These are phyloP conservation scores for Mitragyna speciosa DNA, from an alignment of 257 asterid species.

Conservation along the genomic window DNA sequence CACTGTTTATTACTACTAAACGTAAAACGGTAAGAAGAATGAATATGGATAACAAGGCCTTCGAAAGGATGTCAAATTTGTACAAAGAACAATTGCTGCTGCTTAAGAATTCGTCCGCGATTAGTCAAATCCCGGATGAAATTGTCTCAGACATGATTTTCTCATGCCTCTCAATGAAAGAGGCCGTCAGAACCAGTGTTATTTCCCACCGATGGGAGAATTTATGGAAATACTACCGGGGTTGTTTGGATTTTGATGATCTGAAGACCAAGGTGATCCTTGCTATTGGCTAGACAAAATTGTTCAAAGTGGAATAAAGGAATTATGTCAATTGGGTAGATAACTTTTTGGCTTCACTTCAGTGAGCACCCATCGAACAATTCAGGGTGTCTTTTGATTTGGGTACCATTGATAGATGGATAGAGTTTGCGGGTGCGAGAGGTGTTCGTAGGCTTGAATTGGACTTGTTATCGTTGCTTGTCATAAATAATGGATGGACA, in stretches of 20 bases:
- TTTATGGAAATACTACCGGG: no score
- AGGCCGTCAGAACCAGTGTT: background rate
- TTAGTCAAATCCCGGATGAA: background rate
- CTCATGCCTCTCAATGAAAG: background rate
- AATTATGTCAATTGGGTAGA: background rate
- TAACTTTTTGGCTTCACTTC: background rate
- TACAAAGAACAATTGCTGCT: no score
- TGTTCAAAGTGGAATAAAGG: background rate
- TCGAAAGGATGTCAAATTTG: no score
- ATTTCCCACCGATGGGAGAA: no score
- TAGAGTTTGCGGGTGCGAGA: background rate
- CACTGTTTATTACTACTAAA: no score
- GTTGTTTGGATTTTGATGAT: background rate
- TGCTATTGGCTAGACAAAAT: rapidly evolving
- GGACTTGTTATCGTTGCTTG: background rate
- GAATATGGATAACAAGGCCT: no score
- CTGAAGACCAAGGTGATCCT: background rate
- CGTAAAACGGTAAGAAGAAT: no score
- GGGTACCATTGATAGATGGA: background rate
- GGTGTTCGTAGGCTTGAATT: background rate
- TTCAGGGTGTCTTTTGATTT: background rate
- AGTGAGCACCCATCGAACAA: background rate
- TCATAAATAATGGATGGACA: no score
- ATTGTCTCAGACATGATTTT: no score
- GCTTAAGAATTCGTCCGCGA: no score